Evolutionary conservation across 306 rosid species (phyloP), one percentile per base, ranked within the genome.

Genomic region (Sesbania bispinosa): DNA sequence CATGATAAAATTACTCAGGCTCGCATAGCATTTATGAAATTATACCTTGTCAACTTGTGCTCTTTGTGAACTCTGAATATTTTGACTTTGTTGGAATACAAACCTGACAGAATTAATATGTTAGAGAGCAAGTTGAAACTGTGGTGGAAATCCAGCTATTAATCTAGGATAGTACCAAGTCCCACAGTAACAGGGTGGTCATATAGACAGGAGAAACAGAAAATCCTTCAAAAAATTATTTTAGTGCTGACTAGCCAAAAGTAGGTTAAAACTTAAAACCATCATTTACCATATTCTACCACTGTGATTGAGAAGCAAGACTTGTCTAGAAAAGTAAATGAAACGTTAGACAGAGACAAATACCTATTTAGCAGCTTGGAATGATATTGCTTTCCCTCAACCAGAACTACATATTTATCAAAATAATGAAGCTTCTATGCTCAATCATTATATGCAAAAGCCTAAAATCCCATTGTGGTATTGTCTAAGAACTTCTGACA

Each of bases 41-140:
- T 47, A 68, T 83, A 94, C 99, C 96, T 89, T 94, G 46, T 89
- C 93, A 81, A 85, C 74, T 61, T 83, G 85, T 32, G 71, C 67
- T 54, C 74, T 84, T 42, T 61, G 92, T 74, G 86, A 70, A 77
- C 54, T 80, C 75, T 61, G 86, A 87, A 78, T 43, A 63, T 80
- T 83, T 78, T 75, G 87, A 78, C 75, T 61, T 69, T 42, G 89
- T 66, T 7, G 35, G 15, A 67, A 47, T 62, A 78, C 77, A 58
- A 60, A 80, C 86, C 97, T 94, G 83, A 16, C 53, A 76, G 58
- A 70, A 77, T 8, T n/a, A 54, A 79, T 23, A 27, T 21, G 32
- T 68, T 41, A 35, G 21, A 35, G 26, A 62, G 45, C 27, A 70
- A 29, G 23, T 57, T 62, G 30, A 64, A 59, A 65, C 7, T 13